A percentile compares a stretch with the other conserved stretches of the same genome.
phyloP scores from a whole-genome alignment of 768 basidiomycete genomes.

The Trametopsis cervina region DNA sequence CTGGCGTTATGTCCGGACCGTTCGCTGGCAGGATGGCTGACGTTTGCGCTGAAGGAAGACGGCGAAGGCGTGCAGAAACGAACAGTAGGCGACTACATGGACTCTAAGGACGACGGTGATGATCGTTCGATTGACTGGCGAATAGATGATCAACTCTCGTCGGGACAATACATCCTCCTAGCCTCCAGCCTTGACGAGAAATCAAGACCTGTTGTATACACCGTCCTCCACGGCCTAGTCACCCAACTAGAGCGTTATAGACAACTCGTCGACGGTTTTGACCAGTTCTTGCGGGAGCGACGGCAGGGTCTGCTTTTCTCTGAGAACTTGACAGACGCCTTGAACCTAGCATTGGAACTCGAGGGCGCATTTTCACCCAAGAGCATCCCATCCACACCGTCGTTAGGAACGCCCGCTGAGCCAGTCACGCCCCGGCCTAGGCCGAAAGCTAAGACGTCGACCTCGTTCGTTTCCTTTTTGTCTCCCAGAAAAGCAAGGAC shows the following conservation, averaged over 20 bases:
- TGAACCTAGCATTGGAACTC: constrained; percentile 66
- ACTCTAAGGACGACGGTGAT: constrained; percentile 51
- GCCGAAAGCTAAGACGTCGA: constrained; percentile 43
- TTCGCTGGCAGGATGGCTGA: constrained; percentile 84
- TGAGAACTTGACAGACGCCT: constrained; percentile 86
- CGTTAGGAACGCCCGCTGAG: constrained; percentile 18
- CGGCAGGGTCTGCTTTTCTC: constrained; percentile 86
- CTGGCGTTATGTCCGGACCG: constrained; percentile 83
- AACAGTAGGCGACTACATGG: constrained; percentile 16
- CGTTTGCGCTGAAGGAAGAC: constrained; percentile 48
- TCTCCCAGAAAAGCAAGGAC: constrained; percentile 67
- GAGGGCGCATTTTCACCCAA: constrained; percentile 24
- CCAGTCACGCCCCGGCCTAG: constrained; percentile 35
- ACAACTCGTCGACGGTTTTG: constrained; percentile 67
- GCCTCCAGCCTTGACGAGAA: constrained; percentile 65
- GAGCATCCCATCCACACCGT: constrained; percentile 14
- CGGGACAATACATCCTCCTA: constrained; percentile 51
- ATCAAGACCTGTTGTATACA: constrained; percentile 72
- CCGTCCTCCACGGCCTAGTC: constrained; percentile 75
- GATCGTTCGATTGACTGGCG: constrained; percentile 76
- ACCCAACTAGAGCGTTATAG: constrained; percentile 80
- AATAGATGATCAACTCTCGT: constrained; percentile 58
- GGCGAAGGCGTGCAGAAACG: constrained; percentile 10
- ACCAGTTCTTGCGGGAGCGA: constrained; percentile 77
- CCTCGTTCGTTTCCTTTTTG: constrained; percentile 68